phyloP scores from a whole-genome alignment of 768 basidiomycete genomes.

The Termitomyces eurrhizus region DNA sequence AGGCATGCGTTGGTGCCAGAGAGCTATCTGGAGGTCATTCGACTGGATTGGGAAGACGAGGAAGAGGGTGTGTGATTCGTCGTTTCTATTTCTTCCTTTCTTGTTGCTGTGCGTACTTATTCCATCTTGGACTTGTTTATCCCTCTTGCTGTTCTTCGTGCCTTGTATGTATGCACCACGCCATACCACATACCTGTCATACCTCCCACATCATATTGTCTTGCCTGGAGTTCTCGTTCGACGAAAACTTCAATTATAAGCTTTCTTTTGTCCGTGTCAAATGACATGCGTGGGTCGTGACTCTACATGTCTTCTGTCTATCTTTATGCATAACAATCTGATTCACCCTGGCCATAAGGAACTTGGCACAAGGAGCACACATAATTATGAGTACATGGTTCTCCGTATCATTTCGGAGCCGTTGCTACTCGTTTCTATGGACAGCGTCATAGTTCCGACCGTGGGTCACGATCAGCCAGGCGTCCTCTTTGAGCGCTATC shows the following conservation, averaged over 20 bases:
- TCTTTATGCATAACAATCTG: too few species aligned
- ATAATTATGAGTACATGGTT: too few species aligned
- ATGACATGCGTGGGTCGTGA: too few species aligned
- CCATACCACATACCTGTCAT: background rate
- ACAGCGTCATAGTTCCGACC: too few species aligned
- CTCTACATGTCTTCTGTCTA: too few species aligned
- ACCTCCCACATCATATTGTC: background rate
- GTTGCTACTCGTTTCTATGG: background rate
- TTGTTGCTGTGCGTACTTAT: background rate
- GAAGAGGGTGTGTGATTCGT: slow-evolving; percentile 9
- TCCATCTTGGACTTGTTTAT: background rate
- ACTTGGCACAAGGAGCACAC: too few species aligned
- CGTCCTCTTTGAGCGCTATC: slow-evolving; percentile 25
- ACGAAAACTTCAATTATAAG: background rate
- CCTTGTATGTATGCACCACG: background rate
- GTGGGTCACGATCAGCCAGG: slow-evolving; percentile 24
- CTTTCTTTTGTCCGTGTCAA: background rate
- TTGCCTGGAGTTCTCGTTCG: background rate
- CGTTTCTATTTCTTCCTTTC: background rate
- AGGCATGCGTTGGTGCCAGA: slow-evolving; percentile 75
- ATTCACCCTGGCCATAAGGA: too few species aligned
- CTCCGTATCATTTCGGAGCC: too few species aligned
- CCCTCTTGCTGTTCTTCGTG: background rate
- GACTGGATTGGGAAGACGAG: slow-evolving; percentile 36
- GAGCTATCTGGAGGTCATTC: slow-evolving; percentile 64